Conservation (phyloP, 2,329 filamentous ascomycete species). For the Rhinocladiella mackenziei region DNA sequence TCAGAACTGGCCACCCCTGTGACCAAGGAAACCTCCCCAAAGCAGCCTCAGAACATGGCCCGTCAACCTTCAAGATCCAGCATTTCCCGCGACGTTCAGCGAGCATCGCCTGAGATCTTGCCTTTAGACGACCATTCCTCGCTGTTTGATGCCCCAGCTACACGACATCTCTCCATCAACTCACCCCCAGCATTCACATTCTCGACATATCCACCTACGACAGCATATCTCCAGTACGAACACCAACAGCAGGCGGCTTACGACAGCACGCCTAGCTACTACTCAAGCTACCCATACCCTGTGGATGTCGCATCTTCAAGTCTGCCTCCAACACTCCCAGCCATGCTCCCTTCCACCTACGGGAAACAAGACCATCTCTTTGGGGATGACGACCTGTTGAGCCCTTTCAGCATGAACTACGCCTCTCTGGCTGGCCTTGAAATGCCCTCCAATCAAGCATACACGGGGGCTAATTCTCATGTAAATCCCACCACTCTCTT, state of each 20-base stretch:
- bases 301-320: slow-evolving; percentile 38
- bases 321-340: slow-evolving; percentile 44
- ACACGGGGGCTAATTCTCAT: slow-evolving; percentile 39
- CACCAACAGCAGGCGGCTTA: slow-evolving; percentile 32
- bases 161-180: slow-evolving; percentile 21
- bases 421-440: slow-evolving; percentile 57
- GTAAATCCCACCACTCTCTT: slow-evolving; percentile 40
- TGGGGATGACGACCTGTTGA: slow-evolving; percentile 54
- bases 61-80: slow-evolving; percentile 24
- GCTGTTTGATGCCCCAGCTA: slow-evolving; percentile 22
- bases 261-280: slow-evolving; percentile 33
- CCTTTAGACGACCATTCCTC: slow-evolving; percentile 27
- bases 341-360: slow-evolving; percentile 38
- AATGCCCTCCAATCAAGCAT: slow-evolving; percentile 39
- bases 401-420: slow-evolving; percentile 59
- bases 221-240: slow-evolving; percentile 27
- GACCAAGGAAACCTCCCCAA: slow-evolving; percentile 24
- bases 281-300: slow-evolving; percentile 36
- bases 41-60: slow-evolving; percentile 17
- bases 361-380: slow-evolving; percentile 52
- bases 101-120: slow-evolving; percentile 27
- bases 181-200: slow-evolving; percentile 24
- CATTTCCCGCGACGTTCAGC: slow-evolving; percentile 19
- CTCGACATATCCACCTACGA: slow-evolving; percentile 25
- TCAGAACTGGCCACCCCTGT: slow-evolving; percentile 47